These are phyloP conservation scores for Amauroascus verrucosus DNA, from an alignment of 2,329 filamentous ascomycete species.

Conservation along the genomic window DNA sequence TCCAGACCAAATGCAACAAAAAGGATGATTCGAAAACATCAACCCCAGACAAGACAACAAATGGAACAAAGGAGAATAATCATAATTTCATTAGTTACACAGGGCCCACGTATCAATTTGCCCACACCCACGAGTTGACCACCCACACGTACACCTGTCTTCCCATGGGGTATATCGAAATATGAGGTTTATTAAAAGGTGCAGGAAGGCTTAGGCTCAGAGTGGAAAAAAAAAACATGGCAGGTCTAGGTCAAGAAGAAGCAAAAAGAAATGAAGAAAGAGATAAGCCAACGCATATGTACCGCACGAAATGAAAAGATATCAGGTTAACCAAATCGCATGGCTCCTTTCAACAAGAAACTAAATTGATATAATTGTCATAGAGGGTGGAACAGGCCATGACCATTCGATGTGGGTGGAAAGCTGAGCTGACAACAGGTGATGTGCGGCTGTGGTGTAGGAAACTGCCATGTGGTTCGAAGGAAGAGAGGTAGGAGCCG, in stretches of 20 bases:
- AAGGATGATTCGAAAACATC: background rate
- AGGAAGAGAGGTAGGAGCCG: constrained; percentile 64
- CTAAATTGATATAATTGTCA: constrained; percentile 84
- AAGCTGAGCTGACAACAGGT: constrained; percentile 79
- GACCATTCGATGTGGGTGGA: constrained; percentile 90
- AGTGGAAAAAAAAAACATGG: background rate
- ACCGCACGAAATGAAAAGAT: background rate
- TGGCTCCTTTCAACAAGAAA: constrained; percentile 52
- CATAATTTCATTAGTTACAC: background rate
- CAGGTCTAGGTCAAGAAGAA: too few species aligned
- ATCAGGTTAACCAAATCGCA: background rate
- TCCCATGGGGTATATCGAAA: background rate
- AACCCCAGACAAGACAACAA: background rate
- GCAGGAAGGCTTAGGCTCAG: background rate
- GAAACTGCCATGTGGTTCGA: constrained; percentile 86
- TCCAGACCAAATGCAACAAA: background rate
- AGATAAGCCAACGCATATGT: background rate
- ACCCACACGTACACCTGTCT: background rate
- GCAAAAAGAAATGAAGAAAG: background rate
- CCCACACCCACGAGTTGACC: background rate
- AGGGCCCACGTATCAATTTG: background rate
- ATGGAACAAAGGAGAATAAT: background rate
- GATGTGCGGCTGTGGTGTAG: constrained; percentile 67
- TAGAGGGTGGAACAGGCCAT: constrained; percentile 77
- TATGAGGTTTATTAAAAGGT: background rate